Evolutionary conservation across 2,329 filamentous ascomycete species (phyloP).

Genomic region (Rasamsonia emersonii): DNA sequence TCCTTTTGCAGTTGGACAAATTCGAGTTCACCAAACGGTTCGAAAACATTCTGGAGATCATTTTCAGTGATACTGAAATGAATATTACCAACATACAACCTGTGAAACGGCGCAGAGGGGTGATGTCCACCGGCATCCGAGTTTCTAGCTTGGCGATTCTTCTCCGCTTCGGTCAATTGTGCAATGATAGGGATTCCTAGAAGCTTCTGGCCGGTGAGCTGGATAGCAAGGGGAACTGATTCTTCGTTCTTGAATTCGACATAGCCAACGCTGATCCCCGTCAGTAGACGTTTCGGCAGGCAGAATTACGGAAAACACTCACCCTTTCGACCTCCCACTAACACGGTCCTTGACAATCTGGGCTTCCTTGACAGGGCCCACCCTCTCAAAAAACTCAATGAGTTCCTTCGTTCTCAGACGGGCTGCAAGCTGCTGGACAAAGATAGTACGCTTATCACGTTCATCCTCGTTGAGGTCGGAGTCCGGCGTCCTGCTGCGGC

Average conservation of each 20-base stretch:
- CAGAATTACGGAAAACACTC: conserved; percentile 28
- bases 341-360: conserved; percentile 98
- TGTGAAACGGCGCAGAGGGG: conserved; percentile 87
- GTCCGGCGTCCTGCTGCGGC: conserved; percentile 44
- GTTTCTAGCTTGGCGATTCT: conserved; percentile 91
- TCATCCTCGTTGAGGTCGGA: conserved; percentile 87
- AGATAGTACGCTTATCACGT: conserved; percentile 91
- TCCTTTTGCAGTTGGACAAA: conserved; percentile 98
- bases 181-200: conserved; percentile 98
- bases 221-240: conserved; percentile 83
- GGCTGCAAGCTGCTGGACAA: conserved; percentile 95
- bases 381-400: conserved; percentile 90
- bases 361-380: conserved; percentile 89
- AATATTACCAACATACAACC: conserved; percentile 97
- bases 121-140: conserved; percentile 59
- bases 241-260: conserved; percentile 98
- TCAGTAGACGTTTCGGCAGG: conserved; percentile 5
- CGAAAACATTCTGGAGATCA: conserved; percentile 92
- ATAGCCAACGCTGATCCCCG: conserved; percentile 71
- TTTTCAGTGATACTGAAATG: conserved; percentile 98
- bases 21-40: conserved; percentile 94
- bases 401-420: conserved; percentile 86
- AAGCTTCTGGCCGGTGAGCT: conserved; percentile 97
- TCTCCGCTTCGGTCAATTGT: conserved; percentile 96
- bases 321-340: conserved; percentile 96